Evolutionary conservation across 2,329 filamentous ascomycete species (phyloP).

Genomic region (Fusarium sp.): DNA sequence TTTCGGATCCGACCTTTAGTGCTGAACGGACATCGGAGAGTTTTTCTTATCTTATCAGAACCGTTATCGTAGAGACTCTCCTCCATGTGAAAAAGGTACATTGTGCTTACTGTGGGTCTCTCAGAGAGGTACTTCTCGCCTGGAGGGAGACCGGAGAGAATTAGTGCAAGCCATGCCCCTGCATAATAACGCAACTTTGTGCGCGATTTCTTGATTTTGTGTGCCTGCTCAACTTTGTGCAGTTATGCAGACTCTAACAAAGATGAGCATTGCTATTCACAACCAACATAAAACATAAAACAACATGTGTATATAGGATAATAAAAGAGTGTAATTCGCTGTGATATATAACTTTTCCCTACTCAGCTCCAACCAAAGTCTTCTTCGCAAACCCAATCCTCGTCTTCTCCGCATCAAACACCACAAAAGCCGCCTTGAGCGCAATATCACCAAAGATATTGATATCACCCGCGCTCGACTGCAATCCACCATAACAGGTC

Average conservation of each 20-base stretch:
- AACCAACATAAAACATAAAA: not conserved
- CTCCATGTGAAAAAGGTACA: not conserved
- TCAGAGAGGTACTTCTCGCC: not conserved
- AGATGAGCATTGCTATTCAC: not conserved
- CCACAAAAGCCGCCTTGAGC: conserved; percentile 69
- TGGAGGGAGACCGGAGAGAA: not conserved
- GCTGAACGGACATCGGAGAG: not conserved
- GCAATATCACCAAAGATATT: conserved; percentile 73
- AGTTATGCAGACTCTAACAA: not conserved
- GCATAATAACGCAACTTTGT: not conserved
- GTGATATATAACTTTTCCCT: not conserved
- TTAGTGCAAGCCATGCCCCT: not conserved
- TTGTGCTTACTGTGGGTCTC: not conserved
- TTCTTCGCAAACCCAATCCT: conserved; percentile 39
- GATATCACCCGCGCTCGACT: conserved; percentile 59
- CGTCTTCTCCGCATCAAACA: conserved; percentile 56
- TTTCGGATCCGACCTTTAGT: not conserved
- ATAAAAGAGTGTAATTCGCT: not conserved
- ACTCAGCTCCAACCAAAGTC: not conserved
- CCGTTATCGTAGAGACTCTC: not conserved
- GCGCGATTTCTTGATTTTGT: conserved; percentile 18
- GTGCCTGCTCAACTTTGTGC: not conserved
- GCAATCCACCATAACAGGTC: conserved; percentile 74
- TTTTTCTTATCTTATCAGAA: not conserved
- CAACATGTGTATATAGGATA: not conserved